Evolutionary conservation across 441 rosid genomes (phyloP).

Genomic region (Raphanus hybrid): DNA sequence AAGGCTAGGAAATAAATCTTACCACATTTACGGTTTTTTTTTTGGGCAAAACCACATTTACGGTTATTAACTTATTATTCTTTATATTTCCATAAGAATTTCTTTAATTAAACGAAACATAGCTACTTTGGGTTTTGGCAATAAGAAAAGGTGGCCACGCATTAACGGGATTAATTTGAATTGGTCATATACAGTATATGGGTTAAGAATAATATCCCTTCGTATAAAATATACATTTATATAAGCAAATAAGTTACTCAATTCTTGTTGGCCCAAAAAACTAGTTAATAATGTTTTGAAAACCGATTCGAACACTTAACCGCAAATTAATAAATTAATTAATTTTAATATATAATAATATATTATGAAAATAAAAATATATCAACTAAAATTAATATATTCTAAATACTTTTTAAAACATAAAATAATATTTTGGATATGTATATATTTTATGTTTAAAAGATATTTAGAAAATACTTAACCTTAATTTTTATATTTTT

Average conservation of each 20-base stretch:
- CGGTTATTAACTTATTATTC: neutral
- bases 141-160: constrained; percentile 2
- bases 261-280: neutral
- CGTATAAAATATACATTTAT: neutral
- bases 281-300: neutral
- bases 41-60: too few species aligned
- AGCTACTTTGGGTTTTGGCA: neutral
- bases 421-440: neutral
- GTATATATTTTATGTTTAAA: too few species aligned
- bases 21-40: neutral
- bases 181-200: neutral
- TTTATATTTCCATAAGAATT: neutral
- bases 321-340: too few species aligned
- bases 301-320: too few species aligned
- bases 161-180: neutral
- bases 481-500: too few species aligned
- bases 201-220: constrained; percentile 1
- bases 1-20: neutral
- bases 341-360: too few species aligned
- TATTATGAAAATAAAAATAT: too few species aligned
- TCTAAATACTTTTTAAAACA: neutral
- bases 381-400: too few species aligned
- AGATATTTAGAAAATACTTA: neutral
- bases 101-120: neutral
- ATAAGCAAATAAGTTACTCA: neutral